Evolutionary conservation across 495 filamentous ascomycete species (phyloP).

Genomic region (Cercophora newfieldiana): DNA sequence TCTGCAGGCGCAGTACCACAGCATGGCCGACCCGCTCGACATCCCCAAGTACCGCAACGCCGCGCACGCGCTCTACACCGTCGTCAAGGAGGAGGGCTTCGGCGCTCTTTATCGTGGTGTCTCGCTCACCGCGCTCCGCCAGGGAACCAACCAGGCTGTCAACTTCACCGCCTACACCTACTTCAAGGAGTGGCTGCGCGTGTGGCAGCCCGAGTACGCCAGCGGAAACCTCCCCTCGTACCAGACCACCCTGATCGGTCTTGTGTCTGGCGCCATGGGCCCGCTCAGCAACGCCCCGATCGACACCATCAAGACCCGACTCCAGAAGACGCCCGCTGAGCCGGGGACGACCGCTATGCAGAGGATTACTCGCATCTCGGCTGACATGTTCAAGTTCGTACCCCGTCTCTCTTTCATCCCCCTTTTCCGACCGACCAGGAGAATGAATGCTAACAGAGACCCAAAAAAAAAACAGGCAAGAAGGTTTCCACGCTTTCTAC

Average conservation of each 20-base stretch:
- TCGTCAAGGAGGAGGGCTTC: conserved; percentile 86
- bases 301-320: conserved; percentile 96
- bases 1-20: conserved; percentile 95
- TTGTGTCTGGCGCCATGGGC: conserved; percentile 92
- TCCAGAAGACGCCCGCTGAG: conserved; percentile 86
- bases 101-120: conserved; percentile 89
- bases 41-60: conserved; percentile 96
- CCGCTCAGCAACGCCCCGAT: conserved; percentile 96
- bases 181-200: conserved; percentile 76
- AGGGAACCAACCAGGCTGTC: conserved; percentile 95
- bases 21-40: conserved; percentile 86
- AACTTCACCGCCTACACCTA: conserved; percentile 99
- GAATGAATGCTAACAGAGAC: not conserved
- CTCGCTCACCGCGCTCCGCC: conserved; percentile 85
- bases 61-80: conserved; percentile 90
- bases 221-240: conserved; percentile 70
- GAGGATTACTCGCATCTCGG: conserved; percentile 74
- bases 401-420: too few relatives aligned
- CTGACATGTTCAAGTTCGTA: conserved; percentile 85
- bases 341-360: conserved; percentile 75
- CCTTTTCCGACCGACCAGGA: too few relatives aligned
- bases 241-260: conserved; percentile 87
- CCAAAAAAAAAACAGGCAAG: conserved; percentile 52
- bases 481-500: conserved; percentile 93
- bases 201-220: conserved; percentile 61